Base-by-base conservation (phyloP, 164 flowering plant genomes). In the Houttuynia cordata region DNA sequence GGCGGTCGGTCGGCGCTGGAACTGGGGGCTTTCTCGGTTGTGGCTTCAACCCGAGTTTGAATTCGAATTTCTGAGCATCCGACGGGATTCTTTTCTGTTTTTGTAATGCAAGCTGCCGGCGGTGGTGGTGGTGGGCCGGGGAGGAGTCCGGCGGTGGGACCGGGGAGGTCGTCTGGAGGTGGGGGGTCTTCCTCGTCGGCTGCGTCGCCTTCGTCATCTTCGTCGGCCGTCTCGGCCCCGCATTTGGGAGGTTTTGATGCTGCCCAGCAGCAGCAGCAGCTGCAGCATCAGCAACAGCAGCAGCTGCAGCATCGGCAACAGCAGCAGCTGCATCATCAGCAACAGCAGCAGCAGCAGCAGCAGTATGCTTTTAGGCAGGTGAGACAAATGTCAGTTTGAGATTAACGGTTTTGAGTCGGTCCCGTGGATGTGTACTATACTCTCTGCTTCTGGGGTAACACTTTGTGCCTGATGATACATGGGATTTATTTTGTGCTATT, bases 151-250 rank as follows among this genome's bases (percentile, higher is more conserved):
- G 74, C 74, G 64, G 73, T 68, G 64, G 80, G 75, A 50, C 84
- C 61, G 51, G 37, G 59, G 58, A 47, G 65, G 59, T 41, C 65
- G 51, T n/a, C 76, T 71, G 49, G 49, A 10, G 83, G 81, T 18
- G 70, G 80, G 65, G 70, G 82, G 15, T 73, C 81, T 0, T 75
- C 87, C 4, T 75, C 96, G 4, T 84, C 91, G 0, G 82, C 90
- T 22, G 85, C 91, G 0, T 83, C 90, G 34, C 90, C 90, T 34
- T 75, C 94, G 50, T 83, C 97, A 10, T 83, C 97, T 0, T 83
- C 91, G 0, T 89, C 97, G 12, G 92, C 89, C 0, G 91, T 79
- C 0, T 87, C 88, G 4, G 71, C 87, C 0, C 82, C 82, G 5
- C 88, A 83, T 61, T 60, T 78, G 25, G 87, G 85, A 59, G 25